Evolutionary conservation across 2,329 filamentous ascomycete genomes (phyloP), one percentile per base, ranked within the genome.

Genomic region (Malbranchea cinnamomea): DNA sequence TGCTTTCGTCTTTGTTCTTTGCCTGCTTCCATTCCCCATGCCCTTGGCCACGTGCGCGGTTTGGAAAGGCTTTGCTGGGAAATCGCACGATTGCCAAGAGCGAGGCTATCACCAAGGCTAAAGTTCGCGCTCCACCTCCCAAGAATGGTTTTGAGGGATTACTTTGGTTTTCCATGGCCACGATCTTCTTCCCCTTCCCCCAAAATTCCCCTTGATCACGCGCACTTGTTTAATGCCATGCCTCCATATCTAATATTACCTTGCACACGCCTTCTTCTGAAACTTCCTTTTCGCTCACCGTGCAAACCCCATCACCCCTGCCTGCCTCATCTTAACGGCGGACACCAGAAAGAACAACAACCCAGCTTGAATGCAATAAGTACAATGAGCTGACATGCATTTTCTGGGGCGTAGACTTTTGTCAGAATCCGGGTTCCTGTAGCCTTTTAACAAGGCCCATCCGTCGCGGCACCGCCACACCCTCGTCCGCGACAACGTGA

Each of bases 341-440:
- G 30, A 16, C 14, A 23, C 15, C 24, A 12, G 15, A 16, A 31
- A 24, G 15, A 21, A 14, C 12, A 25, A 13, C 26, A 25, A 13
- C 21, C 29, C 29, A 18, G 26, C 14, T 20, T 13, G 21, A 15
- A 9, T 18, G 16, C 15, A 11, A 20, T 15, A 18, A 15, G 14
- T 19, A 25, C 18, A 18, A 25, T 15, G 20, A 23, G 18, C 6
- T 15, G 13, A 11, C 12, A 11, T 12, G 29, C 26, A 31, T 25
- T 25, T 4, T 30, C 9, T 18, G 22, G 8, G 36, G 33, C 49
- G 53, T 58, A 59, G 56, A 54, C 50, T 62, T 30, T 48, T 62
- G 23, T 60, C 57, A 34, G 59, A 62, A 46, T 62, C 59, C 28
- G 59, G 59, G 36, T 62, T 62, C 46, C 44, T 62, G 42, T 62